A percentile compares a stretch with the other conserved stretches of the same genome.
phyloP scores from a whole-genome alignment of 1,284 basidiomycete species.

The Sanghuangporus baumii region DNA sequence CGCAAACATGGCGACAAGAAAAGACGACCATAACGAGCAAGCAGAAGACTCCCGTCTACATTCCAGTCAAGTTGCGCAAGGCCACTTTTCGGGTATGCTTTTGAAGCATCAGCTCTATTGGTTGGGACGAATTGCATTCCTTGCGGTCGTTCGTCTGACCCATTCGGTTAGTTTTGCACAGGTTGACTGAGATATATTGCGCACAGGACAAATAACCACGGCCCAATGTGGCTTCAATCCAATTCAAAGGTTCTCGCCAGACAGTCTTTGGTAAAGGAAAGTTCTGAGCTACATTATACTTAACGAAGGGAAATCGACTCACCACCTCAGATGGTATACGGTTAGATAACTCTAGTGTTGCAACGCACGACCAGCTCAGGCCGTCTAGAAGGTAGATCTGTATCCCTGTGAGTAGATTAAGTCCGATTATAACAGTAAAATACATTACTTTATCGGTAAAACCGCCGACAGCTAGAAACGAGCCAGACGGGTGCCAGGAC shows the following conservation, averaged over 20 bases:
- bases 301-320: neutral
- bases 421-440: neutral
- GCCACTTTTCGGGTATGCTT: conserved; percentile 59
- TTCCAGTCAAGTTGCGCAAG: conserved; percentile 74
- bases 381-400: conserved; percentile 76
- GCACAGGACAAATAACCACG: conserved; percentile 79
- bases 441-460: conserved; percentile 75
- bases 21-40: conserved; percentile 56
- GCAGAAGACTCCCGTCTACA: conserved; percentile 60
- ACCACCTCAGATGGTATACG: conserved; percentile 45
- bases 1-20: conserved; percentile 1
- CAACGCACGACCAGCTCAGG: conserved; percentile 72
- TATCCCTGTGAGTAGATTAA: neutral
- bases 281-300: neutral
- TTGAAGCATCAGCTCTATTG: conserved; percentile 47
- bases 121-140: conserved; percentile 48
- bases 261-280: conserved; percentile 42
- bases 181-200: conserved; percentile 20
- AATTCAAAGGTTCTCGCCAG: conserved; percentile 78
- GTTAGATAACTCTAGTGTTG: conserved; percentile 53
- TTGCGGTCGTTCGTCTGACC: conserved; percentile 58
- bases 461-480: conserved; percentile 73
- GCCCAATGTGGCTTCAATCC: conserved; percentile 74
- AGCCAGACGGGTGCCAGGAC: conserved; percentile 79
- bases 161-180: neutral